Base-by-base conservation (phyloP, 352 stramenopile species). In the Phytopythium delawarense region DNA sequence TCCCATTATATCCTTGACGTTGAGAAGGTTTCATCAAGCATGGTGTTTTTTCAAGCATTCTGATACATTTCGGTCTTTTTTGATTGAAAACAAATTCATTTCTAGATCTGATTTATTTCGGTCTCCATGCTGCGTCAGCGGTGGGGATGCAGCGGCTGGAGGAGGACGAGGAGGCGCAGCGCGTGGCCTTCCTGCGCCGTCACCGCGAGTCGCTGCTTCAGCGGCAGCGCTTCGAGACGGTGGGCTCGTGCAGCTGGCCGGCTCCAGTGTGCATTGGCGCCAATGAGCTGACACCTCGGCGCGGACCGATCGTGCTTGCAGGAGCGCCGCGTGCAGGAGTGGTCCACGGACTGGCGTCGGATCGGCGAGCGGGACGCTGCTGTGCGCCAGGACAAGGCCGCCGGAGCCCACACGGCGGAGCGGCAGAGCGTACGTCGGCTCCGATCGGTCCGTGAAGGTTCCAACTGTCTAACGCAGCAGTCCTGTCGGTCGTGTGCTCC, bases 151-250 rank as follows among this genome's bases (percentile, higher is more conserved):
- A 69, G 21, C 32, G 64, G 18, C 50, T 65, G 23, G 67, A 69
- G 6, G 67, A 76, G 46, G 76, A 73, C 37, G 63, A 67, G 59
- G 77, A 87, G 63, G 57, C 53, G 28, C 65, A 57, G 1, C 74
- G 79, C 0, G 32, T 79, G 23, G 77, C 64, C 42, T 88, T 76
- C 50, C 61, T 88, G 53, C 70, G 67, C 3, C 71, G 61, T 1
- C 79, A 87, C 46, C 74, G 65, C 42, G 78, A 79, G 64, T 56
- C 65, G 56, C 70, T 87, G 18, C 69, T 81, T 48, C 81, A 84
- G 60, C 78, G 75, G 18, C 73, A 75, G 56, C 75, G 78, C n/a
- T 65, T 87, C 21, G 79, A 89, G 35, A 82, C 78, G 69, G 79
- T 91, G 53, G 13, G 40, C 2, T 6, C 18, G n/a, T 42, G 32